These are phyloP conservation scores for Eucalyptus regnans DNA, from an alignment of 345 rosid genomes.

Conservation along the genomic window DNA sequence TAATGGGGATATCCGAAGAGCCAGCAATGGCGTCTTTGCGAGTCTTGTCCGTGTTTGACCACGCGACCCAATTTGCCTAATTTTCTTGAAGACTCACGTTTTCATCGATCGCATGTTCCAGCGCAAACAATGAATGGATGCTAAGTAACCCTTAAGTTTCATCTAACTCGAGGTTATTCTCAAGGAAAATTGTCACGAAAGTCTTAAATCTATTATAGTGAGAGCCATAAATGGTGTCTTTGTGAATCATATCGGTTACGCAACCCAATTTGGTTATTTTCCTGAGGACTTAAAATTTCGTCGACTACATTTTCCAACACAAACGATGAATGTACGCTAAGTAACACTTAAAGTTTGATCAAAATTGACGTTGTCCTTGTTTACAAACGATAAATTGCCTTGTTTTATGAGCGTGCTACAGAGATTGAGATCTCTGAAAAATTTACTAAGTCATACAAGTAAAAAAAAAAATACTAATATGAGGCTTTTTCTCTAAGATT, in stretches of 20 bases:
- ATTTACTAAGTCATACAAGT: neutral
- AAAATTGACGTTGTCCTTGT: neutral
- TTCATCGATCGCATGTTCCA: no score
- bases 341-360: neutral
- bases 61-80: no score
- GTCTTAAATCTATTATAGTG: no score
- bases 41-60: no score
- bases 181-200: no score
- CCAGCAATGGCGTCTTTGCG: neutral
- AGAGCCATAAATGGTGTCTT: no score
- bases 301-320: neutral
- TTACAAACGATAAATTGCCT: neutral
- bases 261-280: no score
- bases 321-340: neutral
- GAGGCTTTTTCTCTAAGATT: neutral
- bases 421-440: neutral
- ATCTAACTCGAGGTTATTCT: no score
- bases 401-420: fast-evolving
- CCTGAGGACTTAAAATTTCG: neutral
- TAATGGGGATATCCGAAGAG: neutral
- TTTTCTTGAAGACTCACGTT: no score
- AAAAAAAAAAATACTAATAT: neutral
- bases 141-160: no score
- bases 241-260: no score
- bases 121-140: fast-evolving